Percentiles rank a stretch among this genome's conserved stretches.
Evolutionary conservation across 352 stramenopile genomes (phyloP).

Genomic region (Albugo laibachii): DNA sequence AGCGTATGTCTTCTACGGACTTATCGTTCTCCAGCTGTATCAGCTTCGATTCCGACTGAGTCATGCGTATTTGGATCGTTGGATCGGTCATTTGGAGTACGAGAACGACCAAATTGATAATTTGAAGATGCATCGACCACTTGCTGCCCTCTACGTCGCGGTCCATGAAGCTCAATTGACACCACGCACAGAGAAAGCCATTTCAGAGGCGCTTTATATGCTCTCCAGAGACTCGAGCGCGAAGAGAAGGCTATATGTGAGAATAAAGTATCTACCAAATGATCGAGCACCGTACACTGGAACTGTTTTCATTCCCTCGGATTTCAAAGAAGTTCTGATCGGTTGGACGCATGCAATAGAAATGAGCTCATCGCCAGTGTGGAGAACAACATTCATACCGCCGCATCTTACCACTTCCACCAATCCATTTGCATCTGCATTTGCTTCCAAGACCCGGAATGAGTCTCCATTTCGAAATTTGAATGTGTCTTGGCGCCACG

Average conservation of each 20-base stretch:
- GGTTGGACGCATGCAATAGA: conserved; percentile 53
- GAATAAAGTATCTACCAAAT: conserved; percentile 64
- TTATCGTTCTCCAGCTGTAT: conserved; percentile 67
- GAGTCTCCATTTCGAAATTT: conserved; percentile 54
- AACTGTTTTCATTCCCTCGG: conserved; percentile 35
- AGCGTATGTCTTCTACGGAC: conserved; percentile 34
- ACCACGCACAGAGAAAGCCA: conserved; percentile 22
- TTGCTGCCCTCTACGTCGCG: conserved; percentile 45
- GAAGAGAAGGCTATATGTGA: conserved; percentile 47
- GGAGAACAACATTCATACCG: conserved; percentile 9
- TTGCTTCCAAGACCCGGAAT: conserved; percentile 29
- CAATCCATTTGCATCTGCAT: background rate
- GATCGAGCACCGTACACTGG: conserved; percentile 26
- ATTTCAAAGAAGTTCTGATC: conserved; percentile 39
- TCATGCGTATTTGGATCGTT: conserved; percentile 34
- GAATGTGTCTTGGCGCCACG: conserved; percentile 58
- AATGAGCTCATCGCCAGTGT: conserved; percentile 25
- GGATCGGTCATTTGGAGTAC: conserved; percentile 67
- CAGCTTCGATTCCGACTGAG: conserved; percentile 43
- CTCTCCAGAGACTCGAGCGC: conserved; percentile 31
- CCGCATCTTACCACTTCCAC: background rate
- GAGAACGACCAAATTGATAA: conserved; percentile 48
- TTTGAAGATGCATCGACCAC: conserved; percentile 45
- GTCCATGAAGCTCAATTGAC: conserved; percentile 52
- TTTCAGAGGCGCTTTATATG: conserved; percentile 33